phyloP scores from a whole-genome alignment of 2,329 filamentous ascomycete species.

The Aspergillus ochraceoroseus region DNA sequence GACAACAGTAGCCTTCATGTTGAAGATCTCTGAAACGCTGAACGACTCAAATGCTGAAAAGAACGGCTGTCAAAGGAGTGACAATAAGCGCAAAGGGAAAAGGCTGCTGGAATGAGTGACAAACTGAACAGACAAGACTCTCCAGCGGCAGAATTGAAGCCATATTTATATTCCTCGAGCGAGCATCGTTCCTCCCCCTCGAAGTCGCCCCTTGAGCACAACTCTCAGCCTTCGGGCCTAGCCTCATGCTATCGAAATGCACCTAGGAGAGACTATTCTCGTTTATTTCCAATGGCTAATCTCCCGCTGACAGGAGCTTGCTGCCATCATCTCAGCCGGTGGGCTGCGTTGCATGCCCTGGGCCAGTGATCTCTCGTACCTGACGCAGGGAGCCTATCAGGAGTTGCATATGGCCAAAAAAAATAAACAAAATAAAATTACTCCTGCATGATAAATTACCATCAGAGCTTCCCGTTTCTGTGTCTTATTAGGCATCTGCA shows the following conservation, averaged over 20 bases:
- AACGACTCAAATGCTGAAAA: slow-evolving; percentile 5
- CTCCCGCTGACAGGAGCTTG: slow-evolving; percentile 4
- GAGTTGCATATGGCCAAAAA: not conserved
- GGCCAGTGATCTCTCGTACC: slow-evolving; percentile 3
- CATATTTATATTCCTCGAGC: slow-evolving; percentile 12
- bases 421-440: too few relatives aligned
- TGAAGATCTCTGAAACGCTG: slow-evolving; percentile 13
- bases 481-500: not conserved
- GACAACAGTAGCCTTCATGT: slow-evolving; percentile 20
- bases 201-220: too few relatives aligned
- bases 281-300: slow-evolving; percentile 1
- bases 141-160: not conserved
- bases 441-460: not conserved
- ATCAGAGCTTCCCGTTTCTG: slow-evolving; percentile 3
- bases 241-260: slow-evolving; percentile 3
- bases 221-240: too few relatives aligned
- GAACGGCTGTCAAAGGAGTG: slow-evolving; percentile 13
- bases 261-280: slow-evolving; percentile 3
- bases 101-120: slow-evolving; percentile 9
- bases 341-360: not conserved
- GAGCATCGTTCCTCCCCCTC: too few relatives aligned
- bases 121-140: not conserved
- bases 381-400: slow-evolving; percentile 7
- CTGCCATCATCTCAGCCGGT: not conserved
- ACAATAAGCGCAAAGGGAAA: slow-evolving; percentile 7